Base-by-base conservation (phyloP, 495 filamentous ascomycete genomes). In the Parathielavia hyrcaniae region DNA sequence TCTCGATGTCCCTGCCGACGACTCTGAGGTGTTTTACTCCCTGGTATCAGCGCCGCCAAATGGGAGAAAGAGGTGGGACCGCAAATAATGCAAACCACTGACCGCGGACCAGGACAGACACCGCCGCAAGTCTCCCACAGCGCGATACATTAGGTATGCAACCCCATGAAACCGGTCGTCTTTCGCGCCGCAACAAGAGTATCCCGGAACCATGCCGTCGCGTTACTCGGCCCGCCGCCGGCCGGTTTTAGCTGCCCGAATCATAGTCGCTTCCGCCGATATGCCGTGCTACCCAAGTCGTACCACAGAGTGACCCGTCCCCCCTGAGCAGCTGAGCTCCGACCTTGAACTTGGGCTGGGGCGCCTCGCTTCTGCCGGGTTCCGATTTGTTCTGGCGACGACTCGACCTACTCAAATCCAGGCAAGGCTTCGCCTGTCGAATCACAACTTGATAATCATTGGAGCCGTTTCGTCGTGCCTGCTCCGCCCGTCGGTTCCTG, bases 271-370 rank as follows among this genome's bases (percentile, higher is more conserved):
- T 49, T 46, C 11, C 44, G 32, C 16, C 10, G 17, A 49, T 22
- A 48, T n/a, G 30, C 47, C 32, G 47, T 50, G 47, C 19, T 11
- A 50, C 48, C 48, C 32, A n/a, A n/a, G n/a, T n/a, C n/a, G n/a
- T n/a, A 14, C 36, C n/a, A 53, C 5, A 41, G n/a, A 41, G n/a
- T n/a, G n/a, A n/a, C n/a, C n/a, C n/a, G n/a, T n/a, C n/a, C n/a
- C n/a, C n/a, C n/a, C n/a, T n/a, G n/a, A n/a, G n/a, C n/a, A n/a
- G n/a, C n/a, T 9, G n/a, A 36, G 19, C 19, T 26, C 36, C 9
- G 19, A 39, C 2, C 0, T 52, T 36, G 38, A 22, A 34, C 32
- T 8, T 23, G 22, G 50, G 43, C 23, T 16, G 43, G n/a, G 50
- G 20, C 50, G 17, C 50, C 19, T 52, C 23, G 38, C 20, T 44